Evolutionary conservation across 768 basidiomycete species (phyloP).

Genomic region (Hygrophoropsis aurantiaca): DNA sequence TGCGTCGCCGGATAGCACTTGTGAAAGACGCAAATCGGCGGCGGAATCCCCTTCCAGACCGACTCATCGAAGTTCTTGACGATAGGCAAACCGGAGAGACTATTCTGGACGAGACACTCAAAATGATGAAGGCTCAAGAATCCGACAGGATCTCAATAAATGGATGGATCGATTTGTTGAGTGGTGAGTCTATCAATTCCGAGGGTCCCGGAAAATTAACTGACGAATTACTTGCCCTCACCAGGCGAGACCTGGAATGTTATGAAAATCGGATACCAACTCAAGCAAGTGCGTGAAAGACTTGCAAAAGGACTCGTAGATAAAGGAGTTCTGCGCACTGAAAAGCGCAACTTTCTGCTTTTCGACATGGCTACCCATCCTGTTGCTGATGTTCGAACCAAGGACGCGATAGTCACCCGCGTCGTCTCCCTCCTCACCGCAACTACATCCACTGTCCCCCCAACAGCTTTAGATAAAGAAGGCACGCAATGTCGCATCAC

Average conservation of each 20-base stretch:
- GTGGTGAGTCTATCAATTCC: conserved; percentile 56
- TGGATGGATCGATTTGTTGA: conserved; percentile 93
- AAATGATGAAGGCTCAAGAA: conserved; percentile 89
- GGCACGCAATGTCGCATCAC: conserved; percentile 77
- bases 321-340: conserved; percentile 97
- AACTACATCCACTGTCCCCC: conserved; percentile 78
- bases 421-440: conserved; percentile 78
- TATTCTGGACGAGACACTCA: conserved; percentile 91
- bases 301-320: conserved; percentile 97
- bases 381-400: conserved; percentile 88
- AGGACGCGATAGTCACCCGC: conserved; percentile 80
- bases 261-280: conserved; percentile 98
- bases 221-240: neutral
- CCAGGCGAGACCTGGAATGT: conserved; percentile 99
- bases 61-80: conserved; percentile 89
- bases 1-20: conserved; percentile 91
- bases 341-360: conserved; percentile 96
- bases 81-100: conserved; percentile 95
- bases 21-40: conserved; percentile 78
- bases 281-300: conserved; percentile 97
- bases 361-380: conserved; percentile 99
- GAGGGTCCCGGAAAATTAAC: neutral
- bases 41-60: conserved; percentile 73
- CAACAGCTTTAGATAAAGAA: conserved; percentile 71
- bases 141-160: conserved; percentile 61